Conservation (phyloP, 1,284 basidiomycete genomes). For the Rhodofomes roseus region DNA sequence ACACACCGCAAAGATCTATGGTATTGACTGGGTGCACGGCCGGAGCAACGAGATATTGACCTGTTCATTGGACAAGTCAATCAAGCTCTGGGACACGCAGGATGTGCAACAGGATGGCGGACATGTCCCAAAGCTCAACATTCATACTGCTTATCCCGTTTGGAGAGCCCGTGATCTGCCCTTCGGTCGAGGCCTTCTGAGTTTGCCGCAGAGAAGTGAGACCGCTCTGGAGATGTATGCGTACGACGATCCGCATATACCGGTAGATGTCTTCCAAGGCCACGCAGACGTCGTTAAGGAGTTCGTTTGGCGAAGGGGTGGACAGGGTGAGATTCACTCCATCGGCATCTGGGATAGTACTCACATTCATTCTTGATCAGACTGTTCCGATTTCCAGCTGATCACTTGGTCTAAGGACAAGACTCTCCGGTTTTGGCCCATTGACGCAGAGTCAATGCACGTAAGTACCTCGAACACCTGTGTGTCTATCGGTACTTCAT, state of each 20-base stretch:
- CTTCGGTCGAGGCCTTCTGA: conserved; percentile 88
- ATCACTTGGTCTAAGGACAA: conserved; percentile 98
- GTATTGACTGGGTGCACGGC: conserved; percentile 89
- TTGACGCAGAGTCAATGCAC: conserved; percentile 70
- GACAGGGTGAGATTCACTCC: conserved; percentile 41
- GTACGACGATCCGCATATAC: conserved; percentile 41
- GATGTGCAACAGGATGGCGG: conserved; percentile 5
- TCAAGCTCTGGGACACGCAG: conserved; percentile 79
- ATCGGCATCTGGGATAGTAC: conserved; percentile 25
- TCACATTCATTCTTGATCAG: conserved; percentile 24
- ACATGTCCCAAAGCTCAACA: conserved; percentile 46
- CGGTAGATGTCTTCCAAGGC: conserved; percentile 81
- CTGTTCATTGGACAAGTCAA: conserved; percentile 89
- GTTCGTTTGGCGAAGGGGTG: conserved; percentile 89
- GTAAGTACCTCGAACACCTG: conserved; percentile 28
- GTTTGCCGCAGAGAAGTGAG: conserved; percentile 87
- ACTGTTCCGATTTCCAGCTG: conserved; percentile 81
- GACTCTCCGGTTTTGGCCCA: conserved; percentile 89
- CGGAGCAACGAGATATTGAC: conserved; percentile 79
- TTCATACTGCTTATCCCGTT: conserved; percentile 83
- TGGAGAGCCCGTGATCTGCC: conserved; percentile 93
- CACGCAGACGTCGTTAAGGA: conserved; percentile 96
- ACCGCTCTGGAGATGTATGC: conserved; percentile 85
- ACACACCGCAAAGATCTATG: conserved; percentile 88
- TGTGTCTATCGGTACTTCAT: neutral